phyloP scores from a whole-genome alignment of 2,329 filamentous ascomycete species.

The Botrytis pseudocinerea region DNA sequence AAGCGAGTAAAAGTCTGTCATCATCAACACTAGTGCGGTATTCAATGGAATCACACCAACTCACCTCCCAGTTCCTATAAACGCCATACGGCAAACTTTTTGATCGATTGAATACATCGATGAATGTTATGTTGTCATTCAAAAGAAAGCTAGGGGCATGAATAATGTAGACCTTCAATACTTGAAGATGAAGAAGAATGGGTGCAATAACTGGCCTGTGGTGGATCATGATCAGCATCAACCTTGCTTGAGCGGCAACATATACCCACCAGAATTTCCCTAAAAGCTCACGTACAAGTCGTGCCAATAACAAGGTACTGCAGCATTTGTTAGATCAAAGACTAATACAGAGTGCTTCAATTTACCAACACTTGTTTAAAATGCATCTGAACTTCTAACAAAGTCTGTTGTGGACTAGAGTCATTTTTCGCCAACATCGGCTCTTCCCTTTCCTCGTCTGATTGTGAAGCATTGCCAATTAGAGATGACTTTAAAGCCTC shows the following conservation, averaged over 20 bases:
- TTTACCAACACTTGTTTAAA: background rate
- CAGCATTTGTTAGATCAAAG: background rate
- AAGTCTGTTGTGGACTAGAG: background rate
- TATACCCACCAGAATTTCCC: background rate
- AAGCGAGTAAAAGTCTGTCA: background rate
- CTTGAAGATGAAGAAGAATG: background rate
- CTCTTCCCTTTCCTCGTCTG: background rate
- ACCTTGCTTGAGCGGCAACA: background rate
- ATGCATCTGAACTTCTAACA: background rate
- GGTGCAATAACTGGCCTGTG: background rate
- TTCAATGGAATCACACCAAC: background rate
- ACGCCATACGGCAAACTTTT: background rate
- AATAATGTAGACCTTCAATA: background rate
- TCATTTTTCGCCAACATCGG: background rate
- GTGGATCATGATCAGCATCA: background rate
- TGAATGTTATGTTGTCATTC: background rate
- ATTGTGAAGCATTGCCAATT: background rate
- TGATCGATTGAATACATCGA: background rate
- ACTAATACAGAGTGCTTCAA: background rate
- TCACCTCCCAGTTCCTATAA: background rate
- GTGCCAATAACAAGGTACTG: constrained; percentile 1
- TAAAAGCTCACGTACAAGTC: constrained; percentile 1
- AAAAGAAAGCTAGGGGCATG: background rate
- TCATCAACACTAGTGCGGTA: background rate
- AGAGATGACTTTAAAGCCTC: background rate